Percentiles rank a stretch among this genome's conserved stretches.
phyloP scores from a whole-genome alignment of 805 yeast genomes.

The Naumovozyma dairenensis region DNA sequence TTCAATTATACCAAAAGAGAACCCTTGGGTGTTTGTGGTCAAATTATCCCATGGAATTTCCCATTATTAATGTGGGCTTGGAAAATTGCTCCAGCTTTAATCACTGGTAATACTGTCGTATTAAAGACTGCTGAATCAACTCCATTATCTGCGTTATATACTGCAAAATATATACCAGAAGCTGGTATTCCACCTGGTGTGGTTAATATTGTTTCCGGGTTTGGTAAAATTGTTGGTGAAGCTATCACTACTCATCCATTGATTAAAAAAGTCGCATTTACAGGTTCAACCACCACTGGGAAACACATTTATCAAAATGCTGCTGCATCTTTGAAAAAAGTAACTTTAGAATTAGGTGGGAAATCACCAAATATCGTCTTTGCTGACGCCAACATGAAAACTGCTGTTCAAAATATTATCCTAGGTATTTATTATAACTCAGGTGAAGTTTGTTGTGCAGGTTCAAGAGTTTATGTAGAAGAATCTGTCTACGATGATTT shows the following conservation, averaged over 20 bases:
- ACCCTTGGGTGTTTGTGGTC: slow-evolving; percentile 84
- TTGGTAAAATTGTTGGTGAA: slow-evolving; percentile 67
- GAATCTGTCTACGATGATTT: slow-evolving; percentile 61
- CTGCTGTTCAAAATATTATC: slow-evolving; percentile 57
- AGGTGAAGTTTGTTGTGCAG: slow-evolving; percentile 91
- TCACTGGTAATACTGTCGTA: slow-evolving; percentile 78
- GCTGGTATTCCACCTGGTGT: slow-evolving; percentile 83
- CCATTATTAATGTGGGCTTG: slow-evolving; percentile 82
- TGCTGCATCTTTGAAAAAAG: slow-evolving; percentile 67
- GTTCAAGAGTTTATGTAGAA: slow-evolving; percentile 79
- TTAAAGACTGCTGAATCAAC: slow-evolving; percentile 84
- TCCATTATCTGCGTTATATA: slow-evolving; percentile 69
- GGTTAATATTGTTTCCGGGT: slow-evolving; percentile 69
- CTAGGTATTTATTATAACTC: slow-evolving; percentile 78
- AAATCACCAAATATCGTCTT: slow-evolving; percentile 82
- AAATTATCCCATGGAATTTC: slow-evolving; percentile 89
- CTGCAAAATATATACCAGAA: slow-evolving; percentile 52
- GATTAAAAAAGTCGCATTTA: slow-evolving; percentile 74
- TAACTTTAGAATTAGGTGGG: slow-evolving; percentile 81
- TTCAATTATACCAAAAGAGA: slow-evolving; percentile 63
- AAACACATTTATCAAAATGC: slow-evolving; percentile 63
- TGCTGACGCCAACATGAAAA: slow-evolving; percentile 59
- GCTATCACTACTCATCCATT: slow-evolving; percentile 58
- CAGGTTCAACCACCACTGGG: slow-evolving; percentile 82
- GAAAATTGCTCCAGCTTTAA: slow-evolving; percentile 80